Percentiles rank a stretch among this genome's conserved stretches.
These are phyloP conservation scores for Cladosporium austrohemisphaericum DNA, from an alignment of 2,329 filamentous ascomycete species.

Conservation along the genomic window DNA sequence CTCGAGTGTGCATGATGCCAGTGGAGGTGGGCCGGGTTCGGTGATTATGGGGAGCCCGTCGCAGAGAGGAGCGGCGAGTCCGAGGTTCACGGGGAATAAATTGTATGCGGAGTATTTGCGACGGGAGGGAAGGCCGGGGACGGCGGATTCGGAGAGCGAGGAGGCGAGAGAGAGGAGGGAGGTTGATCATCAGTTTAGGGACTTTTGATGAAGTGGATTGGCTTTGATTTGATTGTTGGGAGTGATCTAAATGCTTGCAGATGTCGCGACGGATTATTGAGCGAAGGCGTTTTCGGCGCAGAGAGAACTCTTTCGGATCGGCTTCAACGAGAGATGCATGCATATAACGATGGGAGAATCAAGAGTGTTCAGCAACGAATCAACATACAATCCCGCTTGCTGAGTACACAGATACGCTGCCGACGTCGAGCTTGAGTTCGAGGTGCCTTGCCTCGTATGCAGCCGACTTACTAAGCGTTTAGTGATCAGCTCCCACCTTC, in stretches of 20 bases:
- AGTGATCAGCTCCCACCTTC: neutral
- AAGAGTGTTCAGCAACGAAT: no score
- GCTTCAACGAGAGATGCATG: no score
- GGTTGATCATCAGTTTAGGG: conserved; percentile 27
- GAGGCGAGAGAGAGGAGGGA: conserved; percentile 19
- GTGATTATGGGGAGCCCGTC: conserved; percentile 7
- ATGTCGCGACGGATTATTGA: no score
- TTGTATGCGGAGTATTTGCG: conserved; percentile 37
- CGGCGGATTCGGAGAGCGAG: conserved; percentile 13
- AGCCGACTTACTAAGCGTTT: neutral
- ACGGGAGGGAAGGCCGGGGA: conserved; percentile 25
- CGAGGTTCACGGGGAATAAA: conserved; percentile 28
- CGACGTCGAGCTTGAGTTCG: no score
- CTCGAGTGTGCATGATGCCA: conserved; percentile 4
- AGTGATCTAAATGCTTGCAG: no score
- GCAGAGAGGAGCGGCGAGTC: conserved; percentile 16
- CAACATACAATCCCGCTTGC: no score
- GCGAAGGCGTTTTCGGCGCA: no score
- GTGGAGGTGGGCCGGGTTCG: neutral
- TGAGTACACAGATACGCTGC: no score
- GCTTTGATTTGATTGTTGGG: neutral
- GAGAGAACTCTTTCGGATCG: no score
- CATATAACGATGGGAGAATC: no score
- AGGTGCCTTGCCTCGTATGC: neutral
- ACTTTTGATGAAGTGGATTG: conserved; percentile 24